Evolutionary conservation across 495 filamentous ascomycete genomes (phyloP).

Genomic region (Penicillium paradoxum): DNA sequence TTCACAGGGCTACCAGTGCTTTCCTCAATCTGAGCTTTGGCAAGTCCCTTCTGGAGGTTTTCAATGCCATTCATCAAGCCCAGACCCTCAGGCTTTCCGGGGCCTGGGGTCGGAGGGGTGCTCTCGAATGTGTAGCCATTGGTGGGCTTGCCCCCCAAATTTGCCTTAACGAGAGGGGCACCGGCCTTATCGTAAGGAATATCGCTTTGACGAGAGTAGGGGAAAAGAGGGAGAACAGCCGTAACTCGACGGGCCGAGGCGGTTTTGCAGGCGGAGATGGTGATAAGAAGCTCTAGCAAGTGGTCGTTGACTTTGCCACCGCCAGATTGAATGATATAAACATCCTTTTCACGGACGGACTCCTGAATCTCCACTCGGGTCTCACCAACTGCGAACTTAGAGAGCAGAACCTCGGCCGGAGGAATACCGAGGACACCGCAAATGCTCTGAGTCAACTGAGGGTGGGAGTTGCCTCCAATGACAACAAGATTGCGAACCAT

Average conservation of each 20-base stretch:
- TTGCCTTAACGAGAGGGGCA: conserved; percentile 73
- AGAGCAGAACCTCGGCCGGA: conserved; percentile 71
- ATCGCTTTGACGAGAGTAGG: conserved; percentile 92
- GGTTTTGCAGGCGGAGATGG: conserved; percentile 93
- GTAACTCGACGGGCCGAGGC: conserved; percentile 89
- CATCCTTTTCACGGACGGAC: conserved; percentile 94
- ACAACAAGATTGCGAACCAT: conserved; percentile 98
- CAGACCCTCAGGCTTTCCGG: conserved; percentile 56
- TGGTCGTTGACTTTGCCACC: conserved; percentile 91
- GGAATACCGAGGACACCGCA: conserved; percentile 84
- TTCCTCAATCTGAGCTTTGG: conserved; percentile 55
- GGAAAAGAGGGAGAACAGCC: conserved; percentile 91
- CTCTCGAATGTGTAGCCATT: conserved; percentile 89
- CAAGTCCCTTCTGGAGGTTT: conserved; percentile 59
- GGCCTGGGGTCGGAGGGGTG: conserved; percentile 76
- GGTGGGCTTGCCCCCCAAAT: conserved; percentile 42
- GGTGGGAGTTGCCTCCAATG: conserved; percentile 90
- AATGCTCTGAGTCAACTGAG: conserved; percentile 75
- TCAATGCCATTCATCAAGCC: conserved; percentile 61
- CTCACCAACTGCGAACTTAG: conserved; percentile 91
- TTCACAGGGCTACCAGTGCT: conserved; percentile 42
- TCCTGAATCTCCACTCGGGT: conserved; percentile 93
- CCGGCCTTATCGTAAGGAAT: conserved; percentile 93
- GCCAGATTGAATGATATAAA: conserved; percentile 92
- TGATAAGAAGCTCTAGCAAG: conserved; percentile 93